Evolutionary conservation across 345 rosid species (phyloP), one percentile per base, ranked within the genome.

Genomic region (Gossypium sturtianum): DNA sequence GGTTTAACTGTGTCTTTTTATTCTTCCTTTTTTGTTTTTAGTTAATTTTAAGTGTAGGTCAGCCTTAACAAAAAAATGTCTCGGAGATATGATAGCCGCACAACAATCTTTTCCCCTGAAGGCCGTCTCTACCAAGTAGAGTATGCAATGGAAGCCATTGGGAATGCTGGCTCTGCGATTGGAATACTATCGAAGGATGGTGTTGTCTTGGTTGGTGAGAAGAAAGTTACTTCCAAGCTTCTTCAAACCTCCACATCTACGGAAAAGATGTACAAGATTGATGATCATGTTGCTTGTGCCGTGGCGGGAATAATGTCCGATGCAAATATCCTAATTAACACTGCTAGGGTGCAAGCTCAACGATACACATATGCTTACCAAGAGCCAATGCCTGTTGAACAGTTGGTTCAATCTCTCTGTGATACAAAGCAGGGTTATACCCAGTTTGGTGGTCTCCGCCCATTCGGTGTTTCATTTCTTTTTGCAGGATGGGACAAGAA

Each of bases 81-180:
- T 80, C 89, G 98, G 67, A 92, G 98, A 85, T 94, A 91, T 75
- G 98, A 94, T 87, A 94, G 98, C 81, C 97, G 98, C 68, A 94
- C 98, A 5, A 94, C 98, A 38, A 94, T 94, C 81, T 94, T 94
- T 88, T 94, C 98, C 54, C 98, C 98, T 10, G 98, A 94, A 85
- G 98, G 98, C 38, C 98, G 98, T 77, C 98, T 94, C 56, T 94
- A 94, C 84, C 98, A 94, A 78, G 98, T 94, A 12, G 98, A 94
- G 82, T 94, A 91, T 69, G 98, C 98, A 19, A 92, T 94, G 98
- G 98, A 94, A 77, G 98, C 98, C 75, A 94, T 94, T 62, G 98
- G 98, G 27, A 92, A 94, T 79, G 98, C 98, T 1, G 98, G 98
- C 23, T 83, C 88, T 78, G 98, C 98, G 0, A 92, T 94, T 60